A percentile compares a stretch with the other conserved stretches of the same genome.
Conservation (phyloP, 371 early-diverging fungal species). For the Syncephalastrum racemosum region DNA sequence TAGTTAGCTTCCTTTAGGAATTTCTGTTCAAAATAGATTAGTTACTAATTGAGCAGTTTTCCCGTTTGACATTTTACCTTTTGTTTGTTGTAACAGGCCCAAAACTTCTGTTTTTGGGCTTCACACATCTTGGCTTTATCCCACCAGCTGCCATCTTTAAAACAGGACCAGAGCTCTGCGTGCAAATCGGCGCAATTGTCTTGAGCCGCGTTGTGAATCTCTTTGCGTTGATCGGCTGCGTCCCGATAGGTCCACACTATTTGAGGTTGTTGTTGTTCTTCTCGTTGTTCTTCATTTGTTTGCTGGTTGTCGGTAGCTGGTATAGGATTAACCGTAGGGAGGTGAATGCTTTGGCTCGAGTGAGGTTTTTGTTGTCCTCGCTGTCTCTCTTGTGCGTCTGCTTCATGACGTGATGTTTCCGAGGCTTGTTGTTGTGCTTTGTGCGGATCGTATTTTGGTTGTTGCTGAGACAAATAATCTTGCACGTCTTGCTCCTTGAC, state of each 20-base stretch:
- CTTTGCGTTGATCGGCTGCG: constrained; percentile 45
- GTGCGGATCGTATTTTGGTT: constrained; percentile 42
- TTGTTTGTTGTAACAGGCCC: constrained; percentile 52
- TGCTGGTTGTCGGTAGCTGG: background rate
- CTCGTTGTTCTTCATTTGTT: background rate
- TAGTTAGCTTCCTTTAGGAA: constrained; percentile 44
- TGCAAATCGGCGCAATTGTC: constrained; percentile 61
- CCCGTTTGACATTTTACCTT: constrained; percentile 28
- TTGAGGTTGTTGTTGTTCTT: constrained; percentile 13
- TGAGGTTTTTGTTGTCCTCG: constrained; percentile 21
- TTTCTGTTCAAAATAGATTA: constrained; percentile 13
- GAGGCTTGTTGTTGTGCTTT: constrained; percentile 19
- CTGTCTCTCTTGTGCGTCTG: constrained; percentile 12
- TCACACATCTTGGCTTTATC: constrained; percentile 65
- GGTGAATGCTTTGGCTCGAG: constrained; percentile 18
- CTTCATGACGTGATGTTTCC: constrained; percentile 7
- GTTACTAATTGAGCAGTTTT: background rate
- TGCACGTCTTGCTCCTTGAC: constrained; percentile 30
- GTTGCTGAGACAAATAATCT: constrained; percentile 30
- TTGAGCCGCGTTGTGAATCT: constrained; percentile 50
- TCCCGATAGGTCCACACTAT: constrained; percentile 30
- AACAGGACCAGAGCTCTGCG: constrained; percentile 48
- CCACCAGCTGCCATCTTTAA: constrained; percentile 63
- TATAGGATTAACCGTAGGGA: constrained; percentile 16
- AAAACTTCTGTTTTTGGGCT: constrained; percentile 55